Percentiles rank a stretch among this genome's conserved stretches.
These are phyloP conservation scores for Metarhizium sp. DNA, from an alignment of 2,329 filamentous ascomycete genomes.

Conservation along the genomic window DNA sequence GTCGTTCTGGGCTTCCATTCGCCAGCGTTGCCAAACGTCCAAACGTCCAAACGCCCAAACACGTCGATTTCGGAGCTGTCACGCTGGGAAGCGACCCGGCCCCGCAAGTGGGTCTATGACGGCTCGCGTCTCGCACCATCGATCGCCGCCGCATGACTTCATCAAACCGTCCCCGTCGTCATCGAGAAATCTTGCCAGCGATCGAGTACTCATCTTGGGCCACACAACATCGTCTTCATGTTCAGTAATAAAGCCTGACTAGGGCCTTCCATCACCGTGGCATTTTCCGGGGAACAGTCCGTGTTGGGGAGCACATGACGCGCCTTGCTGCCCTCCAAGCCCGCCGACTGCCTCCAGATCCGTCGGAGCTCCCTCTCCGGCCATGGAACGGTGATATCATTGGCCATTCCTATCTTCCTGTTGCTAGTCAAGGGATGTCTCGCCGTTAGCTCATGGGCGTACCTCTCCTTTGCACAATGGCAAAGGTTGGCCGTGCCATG, in stretches of 20 bases:
- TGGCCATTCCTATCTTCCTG: neutral
- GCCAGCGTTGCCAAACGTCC: no score
- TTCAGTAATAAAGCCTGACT: neutral
- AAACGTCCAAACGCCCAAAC: no score
- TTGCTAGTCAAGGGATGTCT: neutral
- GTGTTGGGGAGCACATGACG: neutral
- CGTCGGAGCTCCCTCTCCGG: neutral
- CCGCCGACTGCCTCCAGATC: neutral
- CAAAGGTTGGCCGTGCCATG: neutral
- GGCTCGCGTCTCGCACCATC: neutral
- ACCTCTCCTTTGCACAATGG: neutral
- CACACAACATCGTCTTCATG: neutral
- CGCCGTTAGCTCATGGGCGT: no score
- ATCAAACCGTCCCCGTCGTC: neutral
- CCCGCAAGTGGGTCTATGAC: neutral
- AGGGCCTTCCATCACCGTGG: no score
- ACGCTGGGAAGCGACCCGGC: no score
- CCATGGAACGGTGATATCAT: neutral
- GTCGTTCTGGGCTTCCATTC: no score
- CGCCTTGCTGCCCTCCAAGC: neutral
- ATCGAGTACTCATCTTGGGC: neutral
- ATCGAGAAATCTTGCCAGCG: neutral
- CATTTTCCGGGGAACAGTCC: no score
- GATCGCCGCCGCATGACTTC: slow-evolving; percentile 3
- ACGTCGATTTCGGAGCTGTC: no score